Evolutionary conservation across 768 basidiomycete species (phyloP).

Genomic region (Lactarius akahatsu): DNA sequence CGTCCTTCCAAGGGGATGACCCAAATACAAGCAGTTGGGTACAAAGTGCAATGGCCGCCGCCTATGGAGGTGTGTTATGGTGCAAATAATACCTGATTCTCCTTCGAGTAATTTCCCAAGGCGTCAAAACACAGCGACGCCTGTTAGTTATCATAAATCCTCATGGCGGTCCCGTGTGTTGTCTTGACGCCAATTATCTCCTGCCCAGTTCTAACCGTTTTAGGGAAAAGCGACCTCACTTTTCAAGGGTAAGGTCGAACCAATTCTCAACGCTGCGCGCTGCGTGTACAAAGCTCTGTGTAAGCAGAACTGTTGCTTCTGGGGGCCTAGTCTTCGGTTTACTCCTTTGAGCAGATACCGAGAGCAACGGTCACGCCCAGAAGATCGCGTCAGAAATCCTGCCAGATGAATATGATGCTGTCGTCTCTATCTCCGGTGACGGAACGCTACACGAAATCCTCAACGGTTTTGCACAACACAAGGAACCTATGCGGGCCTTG

Average conservation of each 20-base stretch:
- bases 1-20: conserved; percentile 38
- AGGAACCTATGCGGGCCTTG: conserved; percentile 59
- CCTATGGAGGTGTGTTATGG: conserved; percentile 59
- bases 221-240: conserved; percentile 62
- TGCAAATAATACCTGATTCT: conserved; percentile 12
- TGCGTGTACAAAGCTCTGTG: conserved; percentile 63
- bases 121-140: conserved; percentile 52
- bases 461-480: conserved; percentile 76
- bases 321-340: background rate
- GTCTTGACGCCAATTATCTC: background rate
- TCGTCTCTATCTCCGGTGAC: conserved; percentile 79
- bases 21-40: conserved; percentile 51
- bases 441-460: conserved; percentile 80
- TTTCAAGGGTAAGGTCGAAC: conserved; percentile 61
- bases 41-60: conserved; percentile 49
- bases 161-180: conserved; percentile 67
- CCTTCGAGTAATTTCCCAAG: conserved; percentile 35
- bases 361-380: conserved; percentile 58
- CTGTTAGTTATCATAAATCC: conserved; percentile 80
- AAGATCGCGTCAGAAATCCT: conserved; percentile 58
- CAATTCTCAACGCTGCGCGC: conserved; percentile 66
- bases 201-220: conserved; percentile 11
- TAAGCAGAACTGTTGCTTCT: conserved; percentile 38
- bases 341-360: conserved; percentile 52
- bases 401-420: conserved; percentile 60